Base-by-base conservation (phyloP, 345 rosid species). In the Lagerstroemia speciosa region DNA sequence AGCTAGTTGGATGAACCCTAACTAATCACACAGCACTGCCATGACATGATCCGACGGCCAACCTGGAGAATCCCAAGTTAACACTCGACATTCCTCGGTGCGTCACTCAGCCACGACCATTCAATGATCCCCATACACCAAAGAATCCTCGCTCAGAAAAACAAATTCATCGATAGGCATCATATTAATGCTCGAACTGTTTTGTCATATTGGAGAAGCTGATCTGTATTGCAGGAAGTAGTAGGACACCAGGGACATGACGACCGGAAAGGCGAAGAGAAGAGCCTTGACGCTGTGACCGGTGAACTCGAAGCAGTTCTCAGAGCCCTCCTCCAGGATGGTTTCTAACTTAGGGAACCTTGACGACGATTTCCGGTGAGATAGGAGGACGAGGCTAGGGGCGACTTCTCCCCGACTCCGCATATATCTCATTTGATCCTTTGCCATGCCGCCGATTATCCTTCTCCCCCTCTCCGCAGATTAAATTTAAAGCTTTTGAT, bases 311-410 rank as follows among this genome's bases (percentile, higher is more conserved):
- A 58, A 29, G 62, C 62, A 58, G 30, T 58, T 29, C 33, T 66
- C 69, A 8, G 69, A 10, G 17, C 27, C 69, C 57, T 66, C 69
- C 29, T 66, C 69, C 6, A 66, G 34, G 34, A 66, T 66, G 37
- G 69, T 66, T 57, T 66, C 69, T 3, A 66, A 27, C 55, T 45
- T 66, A 32, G 69, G 57, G 34, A 14, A 30, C 55, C 69, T 45
- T 2, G 57, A 41, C n/a, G 69, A 45, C 5, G 34, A 41, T 38
- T 31, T 66, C 53, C 33, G 38, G 57, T 46, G 36, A 0, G 34
- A 16, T 37, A 66, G 24, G n/a, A 41, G 69, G 14, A 58, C 14
- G 31, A 29, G 62, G 22, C 37, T 43, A 2, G 69, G 69, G 2
- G 58, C 26, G 2, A 66, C 69, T 20, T 66, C 58, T 30, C 69